These are phyloP conservation scores for Lophiotrema nucula DNA, from an alignment of 495 filamentous ascomycete species.

Conservation along the genomic window DNA sequence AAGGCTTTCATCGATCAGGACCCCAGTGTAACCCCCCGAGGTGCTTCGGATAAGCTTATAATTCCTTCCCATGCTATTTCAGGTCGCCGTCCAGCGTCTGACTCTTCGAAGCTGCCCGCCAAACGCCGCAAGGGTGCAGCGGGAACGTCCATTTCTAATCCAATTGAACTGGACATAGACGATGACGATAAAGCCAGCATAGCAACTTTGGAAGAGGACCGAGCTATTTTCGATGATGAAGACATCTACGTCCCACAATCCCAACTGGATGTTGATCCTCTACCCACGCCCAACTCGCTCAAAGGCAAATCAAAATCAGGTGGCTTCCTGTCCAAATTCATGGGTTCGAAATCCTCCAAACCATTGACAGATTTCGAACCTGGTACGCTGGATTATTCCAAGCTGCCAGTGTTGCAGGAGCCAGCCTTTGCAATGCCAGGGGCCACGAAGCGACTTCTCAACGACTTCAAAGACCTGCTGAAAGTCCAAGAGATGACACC, in stretches of 20 bases:
- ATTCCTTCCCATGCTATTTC: slow-evolving; percentile 55
- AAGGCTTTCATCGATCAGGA: slow-evolving; percentile 56
- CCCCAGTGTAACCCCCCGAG: slow-evolving; percentile 46
- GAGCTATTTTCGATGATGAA: slow-evolving; percentile 47
- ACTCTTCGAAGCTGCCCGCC: slow-evolving; percentile 1
- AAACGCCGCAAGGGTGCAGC: slow-evolving; percentile 35
- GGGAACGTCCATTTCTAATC: slow-evolving; percentile 30
- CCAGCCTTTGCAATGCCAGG: slow-evolving; percentile 67
- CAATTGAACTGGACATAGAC: slow-evolving; percentile 32
- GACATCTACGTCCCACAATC: slow-evolving; percentile 2
- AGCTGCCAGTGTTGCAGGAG: slow-evolving; percentile 56
- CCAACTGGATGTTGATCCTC: slow-evolving; percentile 8
- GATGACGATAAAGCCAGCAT: slow-evolving; percentile 45
- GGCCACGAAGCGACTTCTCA: slow-evolving; percentile 62
- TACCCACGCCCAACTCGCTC: slow-evolving; percentile 12
- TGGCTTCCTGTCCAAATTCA: slow-evolving; percentile 25
- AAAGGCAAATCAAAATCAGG: slow-evolving; percentile 33
- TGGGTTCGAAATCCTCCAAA: slow-evolving; percentile 22
- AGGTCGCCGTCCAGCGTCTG: slow-evolving; percentile 38
- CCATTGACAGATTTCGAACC: slow-evolving; percentile 64
- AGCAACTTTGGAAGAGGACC: slow-evolving; percentile 54
- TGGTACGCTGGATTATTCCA: slow-evolving; percentile 55
- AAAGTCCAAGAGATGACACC: slow-evolving; percentile 63
- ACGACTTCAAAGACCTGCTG: slow-evolving; percentile 60
- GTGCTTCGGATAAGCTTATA: slow-evolving; percentile 40